Evolutionary conservation across 2,329 filamentous ascomycete species (phyloP), one percentile per base, ranked within the genome.

Genomic region (Botrytis medusae): DNA sequence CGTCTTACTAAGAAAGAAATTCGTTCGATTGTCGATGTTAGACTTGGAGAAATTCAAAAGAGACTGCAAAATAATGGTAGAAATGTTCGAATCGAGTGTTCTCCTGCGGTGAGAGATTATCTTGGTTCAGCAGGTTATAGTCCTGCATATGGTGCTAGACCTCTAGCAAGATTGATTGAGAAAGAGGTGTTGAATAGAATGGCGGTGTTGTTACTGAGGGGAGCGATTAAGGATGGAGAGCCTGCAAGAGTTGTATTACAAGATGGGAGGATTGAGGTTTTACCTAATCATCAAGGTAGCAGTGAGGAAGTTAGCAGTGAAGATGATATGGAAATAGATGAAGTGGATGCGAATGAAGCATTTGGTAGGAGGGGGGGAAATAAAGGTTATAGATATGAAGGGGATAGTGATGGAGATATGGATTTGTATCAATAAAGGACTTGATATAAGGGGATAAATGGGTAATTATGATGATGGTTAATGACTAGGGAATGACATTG

Each of bases 131-230:
- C 95, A 0, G 96, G 96, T 16, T 99, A 99, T 85, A 97, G 93
- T 22, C 96, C 96, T 1, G 94, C 93, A 0, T 99, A 99, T 80
- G 96, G 96, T 82, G 96, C 96, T 59, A 89, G 96, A 73, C 96
- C 96, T 51, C 85, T 99, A 34, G 90, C 92, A 29, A 89, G 96
- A 71, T 89, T 99, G 74, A 98, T 99, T 78, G 96, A 99, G 86
- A 96, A 96, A 84, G 96, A 99, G 83, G 94, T 99, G 4, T 90
- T 99, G 79, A 99, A 99, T 84, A 91, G 91, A 68, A 86, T 99
- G 76, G 96, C 96, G 2, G 93, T 99, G 59, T 88, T 98, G 76
- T 97, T 99, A 76, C 87, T 99, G 37, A 89, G 94, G 76, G 94
- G 94, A 76, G 90, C 89, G 72, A 91, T 99, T 81, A 89, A 88